Conservation (phyloP, 2,329 filamentous ascomycete species). For the Hypoxylon rubiginosum region DNA sequence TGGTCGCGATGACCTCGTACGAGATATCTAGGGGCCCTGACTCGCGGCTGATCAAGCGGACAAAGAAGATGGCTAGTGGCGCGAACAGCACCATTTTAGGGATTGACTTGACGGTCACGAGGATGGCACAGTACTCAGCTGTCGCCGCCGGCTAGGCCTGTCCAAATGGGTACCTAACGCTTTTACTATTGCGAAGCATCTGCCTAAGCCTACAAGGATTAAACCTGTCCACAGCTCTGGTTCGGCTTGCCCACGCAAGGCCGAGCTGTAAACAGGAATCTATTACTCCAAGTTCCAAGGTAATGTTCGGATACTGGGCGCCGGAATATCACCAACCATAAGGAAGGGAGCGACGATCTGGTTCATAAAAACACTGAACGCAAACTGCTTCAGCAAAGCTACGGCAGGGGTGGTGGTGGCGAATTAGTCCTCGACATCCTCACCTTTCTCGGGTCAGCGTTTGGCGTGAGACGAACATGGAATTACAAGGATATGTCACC, state of each 20-base stretch:
- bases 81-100: slow-evolving; percentile 82
- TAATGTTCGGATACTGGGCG: neutral
- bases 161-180: slow-evolving; percentile 76
- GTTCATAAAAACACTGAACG: slow-evolving; percentile 79
- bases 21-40: slow-evolving; percentile 55
- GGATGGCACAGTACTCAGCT: slow-evolving; percentile 85
- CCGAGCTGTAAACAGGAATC: slow-evolving; percentile 61
- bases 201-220: slow-evolving; percentile 84
- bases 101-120: slow-evolving; percentile 81
- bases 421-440: slow-evolving; percentile 32
- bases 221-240: slow-evolving; percentile 73
- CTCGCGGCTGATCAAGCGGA: slow-evolving; percentile 73
- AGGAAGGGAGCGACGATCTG: slow-evolving; percentile 86
- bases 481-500: too few species aligned
- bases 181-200: slow-evolving; percentile 89
- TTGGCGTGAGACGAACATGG: slow-evolving; percentile 6
- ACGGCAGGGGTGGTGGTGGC: neutral
- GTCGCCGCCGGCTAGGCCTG: slow-evolving; percentile 80
- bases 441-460: slow-evolving; percentile 15
- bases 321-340: slow-evolving; percentile 69
- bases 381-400: slow-evolving; percentile 51
- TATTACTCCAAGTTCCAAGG: slow-evolving; percentile 3
- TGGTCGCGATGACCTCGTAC: slow-evolving; percentile 80
- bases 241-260: slow-evolving; percentile 76
- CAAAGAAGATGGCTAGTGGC: slow-evolving; percentile 76